A percentile compares a stretch with the other conserved stretches of the same genome.
phyloP scores from a whole-genome alignment of 1,284 basidiomycete species.

The Schizophyllum commune region DNA sequence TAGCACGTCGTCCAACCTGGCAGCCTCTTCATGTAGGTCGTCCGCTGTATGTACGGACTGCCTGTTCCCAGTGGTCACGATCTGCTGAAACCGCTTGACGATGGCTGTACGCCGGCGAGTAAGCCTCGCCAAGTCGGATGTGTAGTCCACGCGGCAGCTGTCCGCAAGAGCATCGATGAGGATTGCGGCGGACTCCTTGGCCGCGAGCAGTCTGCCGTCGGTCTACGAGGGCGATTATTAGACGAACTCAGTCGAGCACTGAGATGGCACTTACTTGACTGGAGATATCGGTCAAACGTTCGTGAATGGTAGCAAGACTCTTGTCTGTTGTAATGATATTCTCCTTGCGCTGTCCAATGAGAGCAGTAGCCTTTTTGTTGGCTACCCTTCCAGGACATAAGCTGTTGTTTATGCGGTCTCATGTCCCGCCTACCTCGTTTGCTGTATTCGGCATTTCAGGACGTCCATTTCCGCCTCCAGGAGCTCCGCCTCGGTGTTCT shows the following conservation, averaged over 20 bases:
- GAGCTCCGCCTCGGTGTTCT: neutral
- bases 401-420: too few relatives aligned
- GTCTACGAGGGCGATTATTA: neutral
- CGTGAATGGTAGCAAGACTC: too few relatives aligned
- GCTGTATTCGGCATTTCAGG: neutral
- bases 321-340: too few relatives aligned
- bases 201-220: neutral
- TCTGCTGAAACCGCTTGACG: neutral
- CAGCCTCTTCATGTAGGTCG: neutral
- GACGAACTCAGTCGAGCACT: too few relatives aligned
- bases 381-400: too few relatives aligned
- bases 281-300: too few relatives aligned
- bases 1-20: neutral
- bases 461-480: neutral
- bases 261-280: too few relatives aligned
- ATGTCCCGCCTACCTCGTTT: neutral
- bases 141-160: neutral
- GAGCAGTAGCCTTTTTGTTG: too few relatives aligned
- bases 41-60: neutral
- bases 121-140: neutral
- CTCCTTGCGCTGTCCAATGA: too few relatives aligned
- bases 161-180: neutral
- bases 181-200: neutral
- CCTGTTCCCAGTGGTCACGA: neutral
- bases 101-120: neutral